Evolutionary conservation across 495 filamentous ascomycete genomes (phyloP), one percentile per base, ranked within the genome.

Genomic region (Sphaerosporella brunnea): DNA sequence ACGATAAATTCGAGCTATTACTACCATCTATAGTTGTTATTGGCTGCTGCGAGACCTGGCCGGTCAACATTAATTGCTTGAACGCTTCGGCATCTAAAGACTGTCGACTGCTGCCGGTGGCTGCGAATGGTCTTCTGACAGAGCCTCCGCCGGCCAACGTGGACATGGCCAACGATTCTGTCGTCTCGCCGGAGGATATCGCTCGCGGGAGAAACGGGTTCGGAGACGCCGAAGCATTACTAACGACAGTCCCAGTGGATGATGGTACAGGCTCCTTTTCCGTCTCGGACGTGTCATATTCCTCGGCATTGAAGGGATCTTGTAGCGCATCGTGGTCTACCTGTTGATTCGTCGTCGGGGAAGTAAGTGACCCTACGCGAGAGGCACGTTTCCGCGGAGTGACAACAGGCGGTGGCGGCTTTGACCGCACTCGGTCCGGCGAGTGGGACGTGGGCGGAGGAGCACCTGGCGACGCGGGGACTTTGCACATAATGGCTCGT

Each of bases 11-110:
- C n/a, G 47, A 34, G 20, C 45, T 51, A 20, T 37, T 36, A 18
- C 18, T 18, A 10, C 41, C 21, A n/a, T 36, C 19, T 23, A 25
- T 30, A 5, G 42, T 16, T 13, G 48, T 13, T 45, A 32, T 24
- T 9, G 18, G 30, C 11, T 16, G 23, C 13, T 24, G 49, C 24
- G 26, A 19, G n/a, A 43, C 37, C 40, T 53, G 41, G 36, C 37
- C 40, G 45, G 36, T 58, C 1, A 60, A 48, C 53, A 60, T 60
- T 16, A 60, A 41, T 1, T 52, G 45, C 23, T 60, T 60, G 50
- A 60, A 60, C 1, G 53, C 50, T 13, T 60, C 57, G 0, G 50
- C 56, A 23, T 60, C 57, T 19, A 60, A 43, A 2, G 52, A 56
- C 37, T 60, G 56, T 18, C 57, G 47, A 35, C 11, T 26, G 13